A percentile compares a stretch with the other conserved stretches of the same genome.
Conservation (phyloP, 345 rosid genomes). For the Sonneratia caseolaris region DNA sequence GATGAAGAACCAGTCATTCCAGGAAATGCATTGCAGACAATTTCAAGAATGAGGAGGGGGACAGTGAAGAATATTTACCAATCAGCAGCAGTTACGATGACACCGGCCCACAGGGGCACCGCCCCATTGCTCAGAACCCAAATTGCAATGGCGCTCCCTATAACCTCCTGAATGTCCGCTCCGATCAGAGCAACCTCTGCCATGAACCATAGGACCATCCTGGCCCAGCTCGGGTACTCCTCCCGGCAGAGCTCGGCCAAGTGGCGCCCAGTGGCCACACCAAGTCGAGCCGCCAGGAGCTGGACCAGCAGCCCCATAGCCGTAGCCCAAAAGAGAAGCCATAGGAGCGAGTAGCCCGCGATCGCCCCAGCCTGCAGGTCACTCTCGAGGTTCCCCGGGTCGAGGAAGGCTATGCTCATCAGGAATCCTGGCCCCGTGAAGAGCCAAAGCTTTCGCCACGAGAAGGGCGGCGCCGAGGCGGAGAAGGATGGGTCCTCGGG, state of each 20-base stretch:
- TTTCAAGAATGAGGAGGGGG: neutral
- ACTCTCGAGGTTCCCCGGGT: constrained; percentile 41
- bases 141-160: constrained; percentile 40
- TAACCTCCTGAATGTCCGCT: constrained; percentile 41
- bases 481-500: constrained; percentile 10
- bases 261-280: constrained; percentile 38
- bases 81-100: constrained; percentile 16
- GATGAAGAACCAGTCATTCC: neutral
- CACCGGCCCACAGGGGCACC: constrained; percentile 24
- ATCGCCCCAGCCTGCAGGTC: constrained; percentile 44
- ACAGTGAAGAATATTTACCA: constrained; percentile 8
- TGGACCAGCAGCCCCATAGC: constrained; percentile 41
- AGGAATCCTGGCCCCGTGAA: constrained; percentile 43
- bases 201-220: constrained; percentile 35
- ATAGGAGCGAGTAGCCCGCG: constrained; percentile 41
- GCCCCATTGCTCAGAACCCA: constrained; percentile 16
- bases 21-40: neutral
- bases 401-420: constrained; percentile 43
- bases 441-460: constrained; percentile 42
- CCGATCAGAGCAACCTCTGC: constrained; percentile 39
- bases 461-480: constrained; percentile 24
- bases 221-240: constrained; percentile 37
- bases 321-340: constrained; percentile 42
- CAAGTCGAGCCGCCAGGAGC: constrained; percentile 38
- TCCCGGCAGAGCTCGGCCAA: constrained; percentile 39